These are phyloP conservation scores for Benincasa hispida DNA, from an alignment of 306 rosid species.

Conservation along the genomic window DNA sequence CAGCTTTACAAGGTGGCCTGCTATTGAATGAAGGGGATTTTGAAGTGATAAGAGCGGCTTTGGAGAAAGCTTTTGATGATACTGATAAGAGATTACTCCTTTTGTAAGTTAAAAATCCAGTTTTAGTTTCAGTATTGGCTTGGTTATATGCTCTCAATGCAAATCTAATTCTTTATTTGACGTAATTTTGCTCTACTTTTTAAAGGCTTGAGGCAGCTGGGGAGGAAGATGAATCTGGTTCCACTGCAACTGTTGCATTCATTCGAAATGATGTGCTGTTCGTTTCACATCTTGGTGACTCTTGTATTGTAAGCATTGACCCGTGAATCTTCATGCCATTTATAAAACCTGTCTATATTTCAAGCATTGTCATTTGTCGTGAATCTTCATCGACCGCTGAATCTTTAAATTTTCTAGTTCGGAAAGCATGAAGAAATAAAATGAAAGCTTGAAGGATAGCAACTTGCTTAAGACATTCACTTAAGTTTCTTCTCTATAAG, in stretches of 20 bases:
- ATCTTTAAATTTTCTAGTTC: not conserved
- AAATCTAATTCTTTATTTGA: constrained; percentile 16
- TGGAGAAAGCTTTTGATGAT: constrained; percentile 55
- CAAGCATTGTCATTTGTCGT: not conserved
- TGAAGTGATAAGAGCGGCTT: constrained; percentile 45
- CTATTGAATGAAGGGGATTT: constrained; percentile 47
- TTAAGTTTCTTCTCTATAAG: not conserved
- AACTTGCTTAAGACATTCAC: not conserved
- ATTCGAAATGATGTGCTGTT: constrained; percentile 47
- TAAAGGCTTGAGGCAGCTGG: constrained; percentile 71
- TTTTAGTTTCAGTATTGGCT: not conserved
- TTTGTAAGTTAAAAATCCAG: constrained; percentile 33
- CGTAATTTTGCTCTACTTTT: constrained; percentile 35
- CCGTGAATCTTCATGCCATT: not conserved
- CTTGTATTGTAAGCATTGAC: constrained; percentile 55
- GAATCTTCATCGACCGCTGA: too few relatives aligned
- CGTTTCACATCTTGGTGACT: constrained; percentile 84
- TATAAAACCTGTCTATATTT: not conserved
- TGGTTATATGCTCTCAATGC: constrained; percentile 11
- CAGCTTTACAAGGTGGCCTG: constrained; percentile 66
- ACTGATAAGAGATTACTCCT: constrained; percentile 53
- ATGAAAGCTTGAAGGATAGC: not conserved
- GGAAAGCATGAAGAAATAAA: not conserved
- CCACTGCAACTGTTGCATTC: constrained; percentile 74
- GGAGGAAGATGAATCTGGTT: constrained; percentile 72